Evolutionary conservation across 2,329 filamentous ascomycete species (phyloP), one percentile per base, ranked within the genome.

Genomic region (Hymenoscyphus albidus): DNA sequence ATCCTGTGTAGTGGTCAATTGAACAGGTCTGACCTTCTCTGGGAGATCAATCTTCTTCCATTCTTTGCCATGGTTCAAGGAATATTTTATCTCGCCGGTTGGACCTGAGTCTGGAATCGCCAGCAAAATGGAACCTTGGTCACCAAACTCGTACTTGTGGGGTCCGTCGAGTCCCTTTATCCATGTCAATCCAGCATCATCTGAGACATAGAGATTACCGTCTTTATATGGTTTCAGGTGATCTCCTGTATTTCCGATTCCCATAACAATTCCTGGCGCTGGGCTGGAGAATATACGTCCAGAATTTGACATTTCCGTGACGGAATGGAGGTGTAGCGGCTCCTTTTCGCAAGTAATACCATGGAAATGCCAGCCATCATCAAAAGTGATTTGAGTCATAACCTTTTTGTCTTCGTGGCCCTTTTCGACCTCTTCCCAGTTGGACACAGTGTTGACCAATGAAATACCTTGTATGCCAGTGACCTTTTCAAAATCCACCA

Each of bases 111-210:
- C 91, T 67, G 85, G 83, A 44, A 98, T 82, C 3, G 95, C 95
- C 38, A 98, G 83, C 38, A 99, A 80, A 22, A 99, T 85, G 16
- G 93, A 93, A 1, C 95, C 95, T 70, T 96, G 90, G 71, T 97
- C 94, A 62, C 95, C 95, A 76, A 98, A 96, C 74, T 97, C 93
- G 77, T 96, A 99, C 76, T 96, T 95, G 79, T 98, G 93, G 13
- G 93, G 90, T 22, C 92, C 91, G 16, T 93, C 82, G 5, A 91
- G 82, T 0, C 88, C 85, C 74, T 88, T 81, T 44, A 81, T 85
- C 95, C 96, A 99, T 1, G 88, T 93, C 66, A 92, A 79, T 51
- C 95, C 95, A 22, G 93, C 94, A 77, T 98, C 88, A 73, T 97
- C 91, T 0, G 95, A 99, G 32, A 98, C 87, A 74, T 88, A 98